Conservation (phyloP, 108 stramenopile genomes). For the Mediolabrus comicus region DNA sequence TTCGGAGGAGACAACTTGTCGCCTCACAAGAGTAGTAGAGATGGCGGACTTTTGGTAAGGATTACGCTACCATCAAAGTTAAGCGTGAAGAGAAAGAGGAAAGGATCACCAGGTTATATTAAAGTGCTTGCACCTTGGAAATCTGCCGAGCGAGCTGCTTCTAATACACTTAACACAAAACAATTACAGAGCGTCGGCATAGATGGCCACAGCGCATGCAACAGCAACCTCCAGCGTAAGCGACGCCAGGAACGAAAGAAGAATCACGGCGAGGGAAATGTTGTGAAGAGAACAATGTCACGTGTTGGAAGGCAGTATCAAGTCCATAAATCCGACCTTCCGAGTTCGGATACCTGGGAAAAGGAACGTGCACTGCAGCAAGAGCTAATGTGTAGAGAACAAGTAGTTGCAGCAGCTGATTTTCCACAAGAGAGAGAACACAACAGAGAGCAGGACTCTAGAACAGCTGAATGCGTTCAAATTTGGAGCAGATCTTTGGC, state of each 20-base stretch:
- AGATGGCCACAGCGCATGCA: slow-evolving; percentile 9
- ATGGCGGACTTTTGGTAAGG: background rate
- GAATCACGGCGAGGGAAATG: slow-evolving; percentile 32
- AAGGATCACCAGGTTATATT: background rate
- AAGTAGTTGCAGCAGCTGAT: background rate
- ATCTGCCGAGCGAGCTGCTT: slow-evolving; percentile 19
- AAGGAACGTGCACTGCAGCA: background rate
- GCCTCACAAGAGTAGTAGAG: background rate
- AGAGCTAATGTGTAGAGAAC: background rate
- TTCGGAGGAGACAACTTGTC: background rate
- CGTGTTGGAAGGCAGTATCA: slow-evolving; percentile 39
- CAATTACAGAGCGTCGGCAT: slow-evolving; percentile 36
- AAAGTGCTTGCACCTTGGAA: slow-evolving; percentile 41
- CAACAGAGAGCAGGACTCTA: background rate
- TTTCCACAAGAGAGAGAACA: background rate
- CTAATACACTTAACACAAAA: slow-evolving; percentile 10
- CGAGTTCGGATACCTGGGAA: slow-evolving; percentile 28
- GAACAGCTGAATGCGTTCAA: slow-evolving; percentile 23
- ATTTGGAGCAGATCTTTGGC: slow-evolving; percentile 60
- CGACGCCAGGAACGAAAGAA: slow-evolving; percentile 4
- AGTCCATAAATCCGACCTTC: slow-evolving; percentile 20
- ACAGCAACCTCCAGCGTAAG: slow-evolving; percentile 14
- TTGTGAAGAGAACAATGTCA: slow-evolving; percentile 6
- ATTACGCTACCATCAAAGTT: background rate
- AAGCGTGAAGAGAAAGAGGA: background rate